Evolutionary conservation across 2,329 filamentous ascomycete genomes (phyloP), one percentile per base, ranked within the genome.

Genomic region (Alternaria consortialis): DNA sequence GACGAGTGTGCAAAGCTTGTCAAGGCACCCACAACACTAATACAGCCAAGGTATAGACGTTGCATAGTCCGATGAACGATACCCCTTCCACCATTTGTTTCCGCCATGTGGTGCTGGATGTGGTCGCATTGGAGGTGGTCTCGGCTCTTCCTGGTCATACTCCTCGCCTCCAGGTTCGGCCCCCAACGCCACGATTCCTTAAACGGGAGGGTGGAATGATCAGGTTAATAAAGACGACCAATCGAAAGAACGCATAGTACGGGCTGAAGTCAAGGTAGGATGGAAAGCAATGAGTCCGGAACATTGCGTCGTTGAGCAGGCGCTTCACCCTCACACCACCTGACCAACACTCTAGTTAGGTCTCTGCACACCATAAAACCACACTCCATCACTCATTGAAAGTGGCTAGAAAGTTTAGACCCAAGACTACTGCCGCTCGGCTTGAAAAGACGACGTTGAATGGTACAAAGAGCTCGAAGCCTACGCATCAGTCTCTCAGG

Each of bases 391-490:
- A 39, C 39, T n/a, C 31, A 20, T 44, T 25, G 7, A n/a, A 17
- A 27, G 39, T 13, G 39, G 29, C 25, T 52, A 15, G 5, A 39
- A 43, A 17, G 25, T 5, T 4, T 15, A 51, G 5, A 3, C 8
- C 11, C 15, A 46, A 17, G 7, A 27, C 3, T 17, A 56, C 29
- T 15, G 34, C 17, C 25, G 25, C 20, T 46, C 39, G 27, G 20
- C 20, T 15, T 29, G 11, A 34, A 2, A 25, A 48, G 7, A 40
- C 23, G n/a, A 15, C 36, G 20, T 58, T 65, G 63, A 59, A 70
- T 69, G 66, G 66, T 66, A 70, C 29, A 48, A 37, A 51, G 25
- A 20, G 17, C 27, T 20, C 3, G 9, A 13, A 20, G 3, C 9
- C 32, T 6, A 25, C 25, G 3, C 5, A 11, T 23, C 3, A 2